Conservation (phyloP, 192 early-diverging fungal genomes). For the Podila horticola region DNA sequence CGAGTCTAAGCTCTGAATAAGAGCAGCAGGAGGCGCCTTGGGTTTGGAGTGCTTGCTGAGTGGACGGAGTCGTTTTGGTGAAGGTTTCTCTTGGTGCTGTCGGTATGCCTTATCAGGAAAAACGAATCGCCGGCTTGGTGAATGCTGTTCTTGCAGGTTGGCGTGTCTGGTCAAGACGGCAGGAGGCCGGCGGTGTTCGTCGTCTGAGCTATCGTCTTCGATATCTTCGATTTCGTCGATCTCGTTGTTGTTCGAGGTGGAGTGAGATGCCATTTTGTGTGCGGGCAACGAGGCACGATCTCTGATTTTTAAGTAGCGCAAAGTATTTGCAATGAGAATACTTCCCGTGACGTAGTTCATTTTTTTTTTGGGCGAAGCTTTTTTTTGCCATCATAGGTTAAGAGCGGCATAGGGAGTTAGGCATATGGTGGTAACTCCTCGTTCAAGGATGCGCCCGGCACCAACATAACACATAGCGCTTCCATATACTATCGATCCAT, state of each 20-base stretch:
- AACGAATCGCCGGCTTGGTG: background rate
- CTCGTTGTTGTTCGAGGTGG: background rate
- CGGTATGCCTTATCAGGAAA: background rate
- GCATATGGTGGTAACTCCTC: no score
- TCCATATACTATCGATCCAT: no score
- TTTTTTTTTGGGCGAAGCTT: no score
- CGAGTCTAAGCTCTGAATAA: background rate
- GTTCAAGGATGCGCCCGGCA: no score
- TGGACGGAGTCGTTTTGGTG: background rate
- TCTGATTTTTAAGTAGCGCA: no score
- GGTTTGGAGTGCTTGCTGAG: background rate
- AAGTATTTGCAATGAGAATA: no score
- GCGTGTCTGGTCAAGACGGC: background rate
- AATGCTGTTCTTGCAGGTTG: background rate
- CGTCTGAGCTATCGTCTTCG: background rate
- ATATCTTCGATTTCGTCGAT: background rate
- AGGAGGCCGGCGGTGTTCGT: background rate
- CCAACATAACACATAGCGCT: no score
- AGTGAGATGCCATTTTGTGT: background rate
- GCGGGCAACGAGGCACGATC: no score
- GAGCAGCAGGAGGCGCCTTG: background rate
- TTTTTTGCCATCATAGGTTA: no score
- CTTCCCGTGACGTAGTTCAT: no score
- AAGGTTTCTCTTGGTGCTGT: background rate
- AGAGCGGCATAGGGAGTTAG: no score